Conservation (phyloP, 495 filamentous ascomycete species). For the Aspergillus avenaceus region DNA sequence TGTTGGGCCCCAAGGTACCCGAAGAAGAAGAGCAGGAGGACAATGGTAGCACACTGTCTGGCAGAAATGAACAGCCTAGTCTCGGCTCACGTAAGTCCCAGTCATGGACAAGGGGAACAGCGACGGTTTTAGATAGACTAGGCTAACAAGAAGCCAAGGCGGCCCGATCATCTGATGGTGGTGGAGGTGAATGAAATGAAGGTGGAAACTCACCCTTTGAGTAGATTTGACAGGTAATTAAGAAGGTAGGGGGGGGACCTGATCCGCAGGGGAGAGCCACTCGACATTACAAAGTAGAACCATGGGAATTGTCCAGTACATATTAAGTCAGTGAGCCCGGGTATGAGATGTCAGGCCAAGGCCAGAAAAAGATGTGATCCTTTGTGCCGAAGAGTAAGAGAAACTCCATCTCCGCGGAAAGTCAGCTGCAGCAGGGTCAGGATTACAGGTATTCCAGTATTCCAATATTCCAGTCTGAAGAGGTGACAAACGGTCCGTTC, state of each 20-base stretch:
- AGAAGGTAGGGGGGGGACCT: not conserved
- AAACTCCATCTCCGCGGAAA: slow-evolving; percentile 11
- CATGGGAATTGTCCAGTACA: not conserved
- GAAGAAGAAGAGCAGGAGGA: too few species aligned
- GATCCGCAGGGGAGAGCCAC: not conserved
- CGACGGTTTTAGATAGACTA: too few species aligned
- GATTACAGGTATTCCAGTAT: too few species aligned
- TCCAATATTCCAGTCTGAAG: too few species aligned
- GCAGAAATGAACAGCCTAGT: too few species aligned
- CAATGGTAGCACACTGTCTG: too few species aligned
- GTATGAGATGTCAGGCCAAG: not conserved
- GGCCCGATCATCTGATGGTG: not conserved
- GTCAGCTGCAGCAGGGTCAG: not conserved
- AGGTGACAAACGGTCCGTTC: not conserved
- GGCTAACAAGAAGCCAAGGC: not conserved
- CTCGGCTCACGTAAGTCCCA: too few species aligned
- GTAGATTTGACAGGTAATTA: not conserved
- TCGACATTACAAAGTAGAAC: not conserved
- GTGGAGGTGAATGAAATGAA: not conserved
- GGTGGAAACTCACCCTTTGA: not conserved
- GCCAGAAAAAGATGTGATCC: not conserved
- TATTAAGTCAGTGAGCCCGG: not conserved
- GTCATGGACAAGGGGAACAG: too few species aligned
- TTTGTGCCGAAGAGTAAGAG: not conserved
- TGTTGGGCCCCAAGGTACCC: too few species aligned